Conservation (phyloP, 805 yeast genomes). For the Wickerhamomyces pijperi region DNA sequence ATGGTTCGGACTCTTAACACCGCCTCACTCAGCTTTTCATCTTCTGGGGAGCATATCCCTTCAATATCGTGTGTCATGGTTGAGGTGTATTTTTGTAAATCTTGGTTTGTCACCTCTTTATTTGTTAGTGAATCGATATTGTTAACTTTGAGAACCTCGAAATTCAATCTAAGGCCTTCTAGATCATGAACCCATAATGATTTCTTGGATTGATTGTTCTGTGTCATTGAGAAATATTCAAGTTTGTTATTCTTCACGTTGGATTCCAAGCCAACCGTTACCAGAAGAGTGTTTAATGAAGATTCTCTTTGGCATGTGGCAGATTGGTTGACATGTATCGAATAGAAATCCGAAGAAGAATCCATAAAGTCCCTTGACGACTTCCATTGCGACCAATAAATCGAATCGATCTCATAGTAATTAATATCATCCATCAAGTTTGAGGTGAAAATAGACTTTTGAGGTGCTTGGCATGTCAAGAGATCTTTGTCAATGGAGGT, state of each 20-base stretch:
- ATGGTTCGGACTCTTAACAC: constrained; percentile 11
- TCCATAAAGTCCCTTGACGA: constrained; percentile 6
- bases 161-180: constrained; percentile 29
- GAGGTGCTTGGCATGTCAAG: constrained; percentile 1
- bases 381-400: constrained; percentile 7
- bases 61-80: constrained; percentile 2
- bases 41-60: constrained; percentile 7
- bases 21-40: constrained; percentile 5
- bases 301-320: constrained; percentile 8
- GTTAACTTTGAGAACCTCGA: constrained; percentile 35
- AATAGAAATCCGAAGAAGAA: constrained; percentile 6
- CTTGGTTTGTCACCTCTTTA: constrained; percentile 23
- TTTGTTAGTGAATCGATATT: constrained; percentile 24
- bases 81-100: constrained; percentile 6
- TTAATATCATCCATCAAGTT: constrained; percentile 1
- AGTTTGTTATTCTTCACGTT: not conserved
- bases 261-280: constrained; percentile 7
- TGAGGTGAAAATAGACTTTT: constrained; percentile 5
- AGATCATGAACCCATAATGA: constrained; percentile 16
- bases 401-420: constrained; percentile 10
- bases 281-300: constrained; percentile 4
- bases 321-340: constrained; percentile 1
- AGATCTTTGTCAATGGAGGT: constrained; percentile 1
- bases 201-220: not conserved
- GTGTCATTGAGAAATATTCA: not conserved